Base-by-base conservation (phyloP, 2,329 filamentous ascomycete genomes). In the Ophiostoma angusticollis region DNA sequence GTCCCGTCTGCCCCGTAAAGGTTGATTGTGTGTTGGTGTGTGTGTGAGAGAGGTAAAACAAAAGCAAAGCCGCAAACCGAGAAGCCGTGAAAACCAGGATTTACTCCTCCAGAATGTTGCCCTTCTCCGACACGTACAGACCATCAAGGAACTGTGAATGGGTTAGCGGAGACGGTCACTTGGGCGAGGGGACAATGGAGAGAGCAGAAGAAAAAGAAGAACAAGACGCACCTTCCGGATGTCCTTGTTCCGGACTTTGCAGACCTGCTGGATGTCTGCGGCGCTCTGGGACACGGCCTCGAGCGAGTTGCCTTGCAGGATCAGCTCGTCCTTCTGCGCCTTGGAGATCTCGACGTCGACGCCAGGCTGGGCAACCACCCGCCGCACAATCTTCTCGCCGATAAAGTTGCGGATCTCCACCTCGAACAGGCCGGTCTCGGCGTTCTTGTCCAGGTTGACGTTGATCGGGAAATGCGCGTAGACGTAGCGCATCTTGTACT, bases 401-500 rank as follows among this genome's bases (percentile, higher is more conserved):
- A 95, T 79, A 73, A 95, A 95, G 80, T 95, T 95, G 67, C 91
- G 81, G 74, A 98, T 96, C 80, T 98, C 91, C 61, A 98, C 84
- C 69, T 93, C 83, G 63, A 61, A 82, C 56, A 80, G 68, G 54
- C 80, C 87, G 49, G 84, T 91, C 72, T 96, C 91, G 60, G 67
- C 64, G 78, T 89, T 89, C 82, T 95, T 87, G 59, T 94, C 86
- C 55, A 98, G 68, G 77, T 95, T 96, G 73, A 98, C 89, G 78
- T 98, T 98, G 85, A 98, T 98, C 70, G 91, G 91, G 65, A 98
- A 98, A 81, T 98, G 91, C 65, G 91, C 91, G 68, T 98, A 98
- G 69, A 98, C 91, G 74, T 98, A 98, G 61, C 93, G 85, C 89
- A 98, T 96, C 84, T 98, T 98, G 83, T 98, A 98, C 75, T 93